These are phyloP conservation scores for Tephrocybe rancida DNA, from an alignment of 768 basidiomycete species.

Conservation along the genomic window DNA sequence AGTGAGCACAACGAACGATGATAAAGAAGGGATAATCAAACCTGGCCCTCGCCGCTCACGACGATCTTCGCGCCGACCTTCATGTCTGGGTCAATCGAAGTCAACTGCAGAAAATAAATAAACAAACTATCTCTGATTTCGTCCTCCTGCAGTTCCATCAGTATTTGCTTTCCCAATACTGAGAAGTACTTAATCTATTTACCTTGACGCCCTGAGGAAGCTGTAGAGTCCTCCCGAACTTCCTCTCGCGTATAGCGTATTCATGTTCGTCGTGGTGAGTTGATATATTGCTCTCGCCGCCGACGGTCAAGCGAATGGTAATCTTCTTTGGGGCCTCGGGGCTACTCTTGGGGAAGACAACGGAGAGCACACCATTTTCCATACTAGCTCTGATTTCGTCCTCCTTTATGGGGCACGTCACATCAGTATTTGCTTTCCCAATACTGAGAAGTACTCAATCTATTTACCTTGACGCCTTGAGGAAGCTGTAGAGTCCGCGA, in stretches of 20 bases:
- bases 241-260: slow-evolving; percentile 48
- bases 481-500: slow-evolving; percentile 50
- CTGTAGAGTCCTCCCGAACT: slow-evolving; percentile 45
- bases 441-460: not conserved
- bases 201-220: slow-evolving; percentile 54
- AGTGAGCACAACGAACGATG: too few species aligned
- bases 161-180: not conserved
- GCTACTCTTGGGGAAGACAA: slow-evolving; percentile 49
- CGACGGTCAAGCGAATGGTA: slow-evolving; percentile 42
- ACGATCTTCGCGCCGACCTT: slow-evolving; percentile 74
- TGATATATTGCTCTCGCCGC: slow-evolving; percentile 40
- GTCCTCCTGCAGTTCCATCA: slow-evolving; percentile 28
- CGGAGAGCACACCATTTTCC: slow-evolving; percentile 46
- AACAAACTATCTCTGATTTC: slow-evolving; percentile 58
- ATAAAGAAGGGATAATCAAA: too few species aligned
- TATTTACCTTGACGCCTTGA: slow-evolving; percentile 45
- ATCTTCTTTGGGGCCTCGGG: slow-evolving; percentile 50
- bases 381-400: slow-evolving; percentile 49
- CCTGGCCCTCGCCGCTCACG: too few species aligned
- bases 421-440: not conserved
- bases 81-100: slow-evolving; percentile 7
- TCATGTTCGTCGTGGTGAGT: slow-evolving; percentile 33
- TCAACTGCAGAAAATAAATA: not conserved
- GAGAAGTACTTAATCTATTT: not conserved
- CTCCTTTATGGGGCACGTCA: slow-evolving; percentile 24